Base-by-base conservation (phyloP, 768 basidiomycete genomes). In the Daedaleopsis nitida region DNA sequence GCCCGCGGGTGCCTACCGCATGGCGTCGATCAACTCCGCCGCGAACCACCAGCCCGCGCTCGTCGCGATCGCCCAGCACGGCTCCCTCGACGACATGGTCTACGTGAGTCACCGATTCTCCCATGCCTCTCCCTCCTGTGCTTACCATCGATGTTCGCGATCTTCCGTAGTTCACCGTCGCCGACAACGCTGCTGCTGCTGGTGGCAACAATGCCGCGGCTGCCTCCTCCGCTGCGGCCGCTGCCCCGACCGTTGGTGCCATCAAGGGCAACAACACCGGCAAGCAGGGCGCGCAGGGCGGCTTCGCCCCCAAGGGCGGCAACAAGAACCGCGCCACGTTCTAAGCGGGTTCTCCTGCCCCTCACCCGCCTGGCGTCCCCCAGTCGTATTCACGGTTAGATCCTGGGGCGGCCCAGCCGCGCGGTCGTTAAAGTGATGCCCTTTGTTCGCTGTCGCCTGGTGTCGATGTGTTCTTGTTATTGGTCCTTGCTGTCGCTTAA, bases 21-120 rank as follows among this genome's bases (percentile, higher is more conserved):
- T 78, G n/a, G 66, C 76, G 50, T 70, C 72, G 7, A 82, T 83
- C 70, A 79, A 79, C 68, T 63, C 77, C 11, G 79, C 80, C 14
- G 75, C 80, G 49, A 81, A 81, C 72, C 80, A 81, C 58, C 73
- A 76, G 62, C 78, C 73, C 2, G 72, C 62, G 12, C 69, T 78
- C 53, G 75, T 75, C 57, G 70, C 75, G 39, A 61, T 80, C 53
- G 79, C 79, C 5, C 79, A 81, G 67, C 79, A 78, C 66, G 79
- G 76, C 12, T 64, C 65, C 3, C 58, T 79, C 42, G 79, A 80
- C 63, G 78, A 80, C 65, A 67, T 70, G 38, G 68, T 77, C 68
- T 79, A 79, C 69, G 75, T 76, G 42, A 58, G 74, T 68, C 13
- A 35, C 50, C 21, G 14, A 34, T 21, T 43, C 2, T 47, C 35